phyloP scores from a whole-genome alignment of 345 rosid genomes.

The Boechera stricta region DNA sequence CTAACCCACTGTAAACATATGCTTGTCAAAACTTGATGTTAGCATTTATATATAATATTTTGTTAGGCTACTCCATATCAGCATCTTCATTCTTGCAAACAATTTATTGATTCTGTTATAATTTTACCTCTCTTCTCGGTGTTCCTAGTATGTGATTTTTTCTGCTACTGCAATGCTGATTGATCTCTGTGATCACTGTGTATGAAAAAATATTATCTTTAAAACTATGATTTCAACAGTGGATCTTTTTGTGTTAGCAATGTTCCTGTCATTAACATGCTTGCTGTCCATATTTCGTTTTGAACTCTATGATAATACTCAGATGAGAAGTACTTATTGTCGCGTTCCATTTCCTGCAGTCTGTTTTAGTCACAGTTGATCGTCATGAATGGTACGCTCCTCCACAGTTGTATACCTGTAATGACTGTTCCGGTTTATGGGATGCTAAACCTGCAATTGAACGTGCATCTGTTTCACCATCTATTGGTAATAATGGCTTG shows the following conservation, averaged over 20 bases:
- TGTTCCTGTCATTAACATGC: conserved; percentile 22
- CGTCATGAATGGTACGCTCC: conserved; percentile 98
- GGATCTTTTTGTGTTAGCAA: conserved; percentile 9
- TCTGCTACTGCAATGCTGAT: conserved; percentile 19
- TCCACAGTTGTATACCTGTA: conserved; percentile 87
- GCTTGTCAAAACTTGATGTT: conserved; percentile 22
- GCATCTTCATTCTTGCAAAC: conserved; percentile 22
- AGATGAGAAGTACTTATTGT: conserved; percentile 32
- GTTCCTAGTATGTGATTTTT: not conserved
- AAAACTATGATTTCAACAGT: conserved; percentile 3
- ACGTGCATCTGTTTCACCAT: conserved; percentile 47
- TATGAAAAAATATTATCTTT: not conserved
- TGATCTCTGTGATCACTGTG: conserved; percentile 21
- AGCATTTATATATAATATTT: conserved; percentile 21
- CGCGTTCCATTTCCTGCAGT: conserved; percentile 58
- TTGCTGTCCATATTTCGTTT: conserved; percentile 9
- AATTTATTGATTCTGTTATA: conserved; percentile 28
- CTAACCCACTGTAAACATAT: conserved; percentile 18
- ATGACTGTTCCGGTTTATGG: conserved; percentile 92
- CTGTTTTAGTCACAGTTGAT: conserved; percentile 81
- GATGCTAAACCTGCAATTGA: conserved; percentile 66
- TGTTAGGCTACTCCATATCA: conserved; percentile 9
- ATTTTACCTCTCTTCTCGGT: conserved; percentile 20
- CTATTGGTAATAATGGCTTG: conserved; percentile 47
- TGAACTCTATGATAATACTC: conserved; percentile 23